These are phyloP conservation scores for Jimgerdemannia flammicorona DNA, from an alignment of 192 early-diverging fungal genomes.

Conservation along the genomic window DNA sequence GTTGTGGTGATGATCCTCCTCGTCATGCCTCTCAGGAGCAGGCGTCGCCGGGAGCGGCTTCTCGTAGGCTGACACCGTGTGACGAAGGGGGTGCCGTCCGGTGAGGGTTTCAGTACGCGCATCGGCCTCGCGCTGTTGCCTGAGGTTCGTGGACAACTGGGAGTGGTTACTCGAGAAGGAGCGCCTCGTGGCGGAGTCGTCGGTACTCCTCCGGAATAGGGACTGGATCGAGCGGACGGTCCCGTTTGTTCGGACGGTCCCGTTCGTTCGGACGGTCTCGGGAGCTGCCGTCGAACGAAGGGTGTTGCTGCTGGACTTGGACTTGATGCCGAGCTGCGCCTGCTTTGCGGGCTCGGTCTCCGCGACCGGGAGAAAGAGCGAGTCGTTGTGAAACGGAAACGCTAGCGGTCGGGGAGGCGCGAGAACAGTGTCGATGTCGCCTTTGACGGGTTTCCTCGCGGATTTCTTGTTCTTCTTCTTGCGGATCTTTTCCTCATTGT, in stretches of 20 bases:
- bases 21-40: neutral
- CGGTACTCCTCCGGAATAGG: neutral
- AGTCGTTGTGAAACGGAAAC: constrained; percentile 38
- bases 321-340: neutral
- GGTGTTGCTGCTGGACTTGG: neutral
- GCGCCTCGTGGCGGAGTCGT: neutral
- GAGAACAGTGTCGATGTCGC: constrained; percentile 20
- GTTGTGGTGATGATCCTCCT: neutral
- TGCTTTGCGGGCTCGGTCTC: constrained; percentile 12
- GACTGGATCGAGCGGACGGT: neutral
- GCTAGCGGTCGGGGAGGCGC: constrained; percentile 29
- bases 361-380: constrained; percentile 28
- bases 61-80: neutral
- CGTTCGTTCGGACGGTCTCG: neutral
- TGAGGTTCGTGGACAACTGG: neutral
- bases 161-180: neutral
- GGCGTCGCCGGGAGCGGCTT: neutral
- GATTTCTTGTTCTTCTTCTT: neutral
- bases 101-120: too few relatives aligned
- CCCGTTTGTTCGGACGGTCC: neutral
- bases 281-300: neutral
- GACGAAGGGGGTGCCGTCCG: neutral
- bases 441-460: neutral
- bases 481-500: neutral
- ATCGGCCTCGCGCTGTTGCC: neutral